Evolutionary conservation across 2,329 filamentous ascomycete genomes (phyloP), one percentile per base, ranked within the genome.

Genomic region (Ascochyta fabae): DNA sequence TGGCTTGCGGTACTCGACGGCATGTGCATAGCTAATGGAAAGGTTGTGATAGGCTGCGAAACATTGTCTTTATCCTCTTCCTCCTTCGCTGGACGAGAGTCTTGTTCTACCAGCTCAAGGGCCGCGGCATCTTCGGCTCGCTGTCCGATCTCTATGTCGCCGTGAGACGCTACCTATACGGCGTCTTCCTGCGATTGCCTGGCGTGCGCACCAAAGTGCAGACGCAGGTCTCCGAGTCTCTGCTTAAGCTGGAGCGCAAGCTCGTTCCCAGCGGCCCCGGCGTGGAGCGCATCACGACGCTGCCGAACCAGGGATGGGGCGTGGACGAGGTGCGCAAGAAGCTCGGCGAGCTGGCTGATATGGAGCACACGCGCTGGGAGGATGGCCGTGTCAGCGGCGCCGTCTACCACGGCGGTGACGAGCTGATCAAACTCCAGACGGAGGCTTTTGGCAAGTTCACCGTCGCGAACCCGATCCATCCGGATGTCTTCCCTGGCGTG

Each of bases 331-430:
- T 99, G 38, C 86, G 87, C 65, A 85, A 86, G 57, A 94, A 97
- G 80, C 84, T 99, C 59, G 85, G 88, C 57, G 85, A 86, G 64
- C 81, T 99, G 64, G 87, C 88, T 15, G 87, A 83, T 44, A 90
- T 99, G 90, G 89, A 97, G 68, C 95, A 98, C 77, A 96, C 93
- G 2, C 86, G 90, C 62, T 99, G 95, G 95, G 95, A 99, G 78
- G 94, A 98, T 75, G 95, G 95, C 8, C 88, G 86, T 62, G 95
- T 99, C 50, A 96, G 91, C 38, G 95, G 95, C 27, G 94, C 95
- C 26, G 95, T 99, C 31, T 99, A 99, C 73, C 94, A 98, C 72
- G 95, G 95, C 62, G 95, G 95, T 48, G 85, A 90, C 35, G 88
- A 89, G 40, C 79, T 99, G 65, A 78, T 95, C 58, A 86, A 89